phyloP scores from a whole-genome alignment of 129 eudicot species.

The Helichrysum umbraculigerum region DNA sequence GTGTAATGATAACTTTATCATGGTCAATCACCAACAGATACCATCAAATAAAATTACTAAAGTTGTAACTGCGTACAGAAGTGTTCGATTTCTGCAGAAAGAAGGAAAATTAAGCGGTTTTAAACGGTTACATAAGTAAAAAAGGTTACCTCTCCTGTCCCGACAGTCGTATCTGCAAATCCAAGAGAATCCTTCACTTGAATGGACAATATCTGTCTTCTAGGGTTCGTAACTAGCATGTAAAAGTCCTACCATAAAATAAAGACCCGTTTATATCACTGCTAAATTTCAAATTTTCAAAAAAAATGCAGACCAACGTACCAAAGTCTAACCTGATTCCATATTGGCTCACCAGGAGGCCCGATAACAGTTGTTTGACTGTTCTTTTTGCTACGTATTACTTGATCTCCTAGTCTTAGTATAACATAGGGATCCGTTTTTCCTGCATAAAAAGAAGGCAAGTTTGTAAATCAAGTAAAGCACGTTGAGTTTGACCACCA shows the following conservation, averaged over 20 bases:
- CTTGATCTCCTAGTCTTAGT: constrained; percentile 91
- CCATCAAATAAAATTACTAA: background rate
- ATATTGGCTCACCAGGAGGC: constrained; percentile 93
- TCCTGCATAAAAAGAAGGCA: constrained; percentile 44
- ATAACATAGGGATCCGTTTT: constrained; percentile 94
- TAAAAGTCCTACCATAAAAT: constrained; percentile 67
- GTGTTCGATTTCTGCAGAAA: background rate
- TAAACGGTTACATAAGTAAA: background rate
- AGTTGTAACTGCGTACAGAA: background rate
- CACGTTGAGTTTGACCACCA: background rate
- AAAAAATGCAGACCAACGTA: background rate
- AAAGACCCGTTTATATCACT: constrained; percentile 15
- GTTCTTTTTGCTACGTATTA: constrained; percentile 87
- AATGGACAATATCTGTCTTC: constrained; percentile 60
- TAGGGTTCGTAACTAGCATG: constrained; percentile 87
- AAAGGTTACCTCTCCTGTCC: constrained; percentile 74
- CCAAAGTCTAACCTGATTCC: constrained; percentile 81
- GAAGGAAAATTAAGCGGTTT: background rate
- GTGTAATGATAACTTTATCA: constrained; percentile 5
- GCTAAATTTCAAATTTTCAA: background rate
- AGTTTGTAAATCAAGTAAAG: background rate
- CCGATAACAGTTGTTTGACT: constrained; percentile 98
- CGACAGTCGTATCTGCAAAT: constrained; percentile 64
- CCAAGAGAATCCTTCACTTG: constrained; percentile 88
- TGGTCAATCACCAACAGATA: background rate